phyloP scores from a whole-genome alignment of 306 rosid genomes.

The Lupinus albus region DNA sequence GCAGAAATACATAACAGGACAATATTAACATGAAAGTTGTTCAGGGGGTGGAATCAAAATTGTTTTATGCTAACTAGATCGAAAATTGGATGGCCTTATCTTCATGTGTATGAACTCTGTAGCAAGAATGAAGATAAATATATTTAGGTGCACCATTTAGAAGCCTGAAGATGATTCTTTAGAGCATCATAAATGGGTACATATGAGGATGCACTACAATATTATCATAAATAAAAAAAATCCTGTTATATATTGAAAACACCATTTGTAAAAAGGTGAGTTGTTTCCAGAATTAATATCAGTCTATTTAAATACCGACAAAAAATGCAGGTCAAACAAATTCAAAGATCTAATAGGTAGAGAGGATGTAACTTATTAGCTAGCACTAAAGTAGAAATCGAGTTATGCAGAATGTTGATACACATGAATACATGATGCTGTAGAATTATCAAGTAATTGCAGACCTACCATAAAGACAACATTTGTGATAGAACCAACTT shows the following conservation, averaged over 20 bases:
- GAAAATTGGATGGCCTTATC: neutral
- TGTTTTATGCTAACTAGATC: neutral
- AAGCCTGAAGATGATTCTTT: neutral
- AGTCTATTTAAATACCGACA: slow-evolving; percentile 13
- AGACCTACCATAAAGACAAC: slow-evolving; percentile 89
- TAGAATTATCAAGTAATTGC: slow-evolving; percentile 9
- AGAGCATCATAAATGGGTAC: neutral
- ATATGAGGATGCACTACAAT: neutral
- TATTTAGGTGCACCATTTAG: slow-evolving; percentile 9
- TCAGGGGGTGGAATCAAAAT: neutral
- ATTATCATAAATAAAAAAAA: neutral
- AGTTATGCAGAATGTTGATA: slow-evolving; percentile 5
- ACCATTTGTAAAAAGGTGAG: neutral
- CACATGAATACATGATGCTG: neutral
- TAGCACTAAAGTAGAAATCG: slow-evolving; percentile 9
- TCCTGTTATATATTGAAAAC: neutral
- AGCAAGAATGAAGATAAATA: neutral
- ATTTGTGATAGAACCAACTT: slow-evolving; percentile 84
- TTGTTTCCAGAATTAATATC: slow-evolving; percentile 21
- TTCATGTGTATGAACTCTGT: neutral
- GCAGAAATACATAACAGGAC: slow-evolving; percentile 13
- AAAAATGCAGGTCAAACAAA: slow-evolving; percentile 16
- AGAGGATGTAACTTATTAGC: slow-evolving; percentile 8
- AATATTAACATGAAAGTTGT: neutral
- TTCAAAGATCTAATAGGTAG: slow-evolving; percentile 3